These are phyloP conservation scores for Sherardia arvensis DNA, from an alignment of 257 asterid species.

Conservation along the genomic window DNA sequence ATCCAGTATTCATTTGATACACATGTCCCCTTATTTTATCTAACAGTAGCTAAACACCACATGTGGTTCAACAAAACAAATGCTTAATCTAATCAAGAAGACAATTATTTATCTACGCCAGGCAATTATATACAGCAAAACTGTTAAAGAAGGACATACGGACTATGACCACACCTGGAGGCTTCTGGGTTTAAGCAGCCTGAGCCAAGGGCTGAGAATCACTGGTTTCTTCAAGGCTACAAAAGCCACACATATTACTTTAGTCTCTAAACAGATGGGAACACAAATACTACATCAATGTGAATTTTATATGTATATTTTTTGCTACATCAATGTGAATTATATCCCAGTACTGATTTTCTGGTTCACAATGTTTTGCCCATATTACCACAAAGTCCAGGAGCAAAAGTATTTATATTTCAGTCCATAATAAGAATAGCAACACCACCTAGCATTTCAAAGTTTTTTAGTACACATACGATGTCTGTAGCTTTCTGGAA, in stretches of 20 bases:
- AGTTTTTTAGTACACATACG: neutral
- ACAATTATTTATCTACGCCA: too few relatives aligned
- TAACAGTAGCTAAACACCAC: neutral
- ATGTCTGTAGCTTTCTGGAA: neutral
- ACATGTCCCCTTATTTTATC: neutral
- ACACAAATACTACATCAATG: neutral
- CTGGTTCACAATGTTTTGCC: too few relatives aligned
- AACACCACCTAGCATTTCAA: too few relatives aligned
- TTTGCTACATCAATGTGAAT: too few relatives aligned
- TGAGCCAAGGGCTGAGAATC: constrained; percentile 43
- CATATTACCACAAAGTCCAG: neutral
- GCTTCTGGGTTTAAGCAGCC: constrained; percentile 31
- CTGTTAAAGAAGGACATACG: neutral
- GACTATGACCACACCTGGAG: too few relatives aligned
- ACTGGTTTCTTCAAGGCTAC: constrained; percentile 54
- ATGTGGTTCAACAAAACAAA: neutral
- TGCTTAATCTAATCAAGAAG: neutral
- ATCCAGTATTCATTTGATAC: neutral
- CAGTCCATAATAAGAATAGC: neutral
- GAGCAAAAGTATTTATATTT: neutral
- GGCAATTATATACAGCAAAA: constrained; percentile 3
- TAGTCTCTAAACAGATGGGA: neutral
- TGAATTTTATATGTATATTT: too few relatives aligned
- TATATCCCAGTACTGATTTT: neutral
- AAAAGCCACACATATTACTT: neutral